Conservation (phyloP, 192 early-diverging fungal species). For the Coemansia sp. region DNA sequence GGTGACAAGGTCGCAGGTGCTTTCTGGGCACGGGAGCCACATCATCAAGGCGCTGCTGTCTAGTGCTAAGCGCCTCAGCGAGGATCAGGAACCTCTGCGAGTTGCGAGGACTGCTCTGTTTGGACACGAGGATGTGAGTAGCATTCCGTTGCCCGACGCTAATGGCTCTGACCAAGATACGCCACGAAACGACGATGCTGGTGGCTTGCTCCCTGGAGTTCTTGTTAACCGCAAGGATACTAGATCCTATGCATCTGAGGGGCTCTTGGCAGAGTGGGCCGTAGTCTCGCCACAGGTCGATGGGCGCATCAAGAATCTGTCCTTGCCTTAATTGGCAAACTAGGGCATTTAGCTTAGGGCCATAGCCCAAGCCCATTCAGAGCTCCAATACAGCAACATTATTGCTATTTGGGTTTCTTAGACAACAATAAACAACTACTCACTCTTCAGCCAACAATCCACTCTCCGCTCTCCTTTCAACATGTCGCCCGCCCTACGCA, state of each 20-base stretch:
- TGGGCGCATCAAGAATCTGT: constrained; percentile 52
- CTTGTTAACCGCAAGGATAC: constrained; percentile 39
- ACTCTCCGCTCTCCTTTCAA: too few species aligned
- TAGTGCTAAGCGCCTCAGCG: constrained; percentile 25
- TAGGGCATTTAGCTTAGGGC: neutral
- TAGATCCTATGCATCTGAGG: constrained; percentile 26
- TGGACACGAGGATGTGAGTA: constrained; percentile 36
- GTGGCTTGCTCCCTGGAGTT: constrained; percentile 30
- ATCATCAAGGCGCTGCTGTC: constrained; percentile 24
- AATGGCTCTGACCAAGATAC: constrained; percentile 4
- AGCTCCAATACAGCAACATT: too few species aligned
- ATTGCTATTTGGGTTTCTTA: too few species aligned
- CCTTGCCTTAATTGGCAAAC: neutral
- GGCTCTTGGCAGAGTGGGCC: constrained; percentile 57
- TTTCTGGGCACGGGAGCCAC: constrained; percentile 8
- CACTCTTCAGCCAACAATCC: too few species aligned
- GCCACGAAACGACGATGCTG: constrained; percentile 36
- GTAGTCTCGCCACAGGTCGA: constrained; percentile 56
- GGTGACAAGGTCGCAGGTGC: constrained; percentile 14
- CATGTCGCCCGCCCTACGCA: too few species aligned
- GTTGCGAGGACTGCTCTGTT: constrained; percentile 42
- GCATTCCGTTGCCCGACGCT: constrained; percentile 5
- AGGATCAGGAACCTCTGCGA: constrained; percentile 28
- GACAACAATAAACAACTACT: too few species aligned
- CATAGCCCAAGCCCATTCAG: neutral